These are phyloP conservation scores for Caloboletus inedulis DNA, from an alignment of 1,284 basidiomycete genomes.

Conservation along the genomic window DNA sequence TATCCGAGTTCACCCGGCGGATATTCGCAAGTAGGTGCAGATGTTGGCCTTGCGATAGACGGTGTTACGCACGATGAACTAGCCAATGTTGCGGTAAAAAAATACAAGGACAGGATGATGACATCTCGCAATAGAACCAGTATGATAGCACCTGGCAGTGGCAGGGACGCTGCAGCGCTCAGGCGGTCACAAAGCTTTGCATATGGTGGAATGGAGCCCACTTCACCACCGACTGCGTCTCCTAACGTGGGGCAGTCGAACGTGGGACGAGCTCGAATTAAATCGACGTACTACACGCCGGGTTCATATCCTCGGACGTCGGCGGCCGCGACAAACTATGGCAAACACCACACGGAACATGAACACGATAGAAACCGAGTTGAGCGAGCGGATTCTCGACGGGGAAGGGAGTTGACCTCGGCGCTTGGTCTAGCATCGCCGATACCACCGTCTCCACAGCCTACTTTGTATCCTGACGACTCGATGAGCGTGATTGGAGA, in stretches of 20 bases:
- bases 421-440: conserved; percentile 53
- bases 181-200: conserved; percentile 43
- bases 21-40: conserved; percentile 25
- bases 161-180: conserved; percentile 24
- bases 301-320: conserved; percentile 55
- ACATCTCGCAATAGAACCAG: conserved; percentile 35
- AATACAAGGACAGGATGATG: conserved; percentile 37
- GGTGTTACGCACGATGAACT: conserved; percentile 45
- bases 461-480: conserved; percentile 67
- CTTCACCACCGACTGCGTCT: conserved; percentile 39
- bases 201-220: conserved; percentile 53
- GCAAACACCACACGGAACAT: conserved; percentile 33
- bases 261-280: conserved; percentile 59
- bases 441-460: conserved; percentile 47
- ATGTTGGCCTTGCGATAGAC: conserved; percentile 46
- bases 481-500: conserved; percentile 59
- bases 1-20: conserved; percentile 47
- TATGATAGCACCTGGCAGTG: conserved; percentile 22
- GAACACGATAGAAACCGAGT: conserved; percentile 31
- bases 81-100: conserved; percentile 27
- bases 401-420: conserved; percentile 49
- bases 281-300: conserved; percentile 62
- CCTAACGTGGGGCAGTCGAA: conserved; percentile 25
- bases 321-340: conserved; percentile 35
- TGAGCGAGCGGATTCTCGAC: conserved; percentile 43